phyloP scores from a whole-genome alignment of 257 asterid species.

The Leptodermis oblonga region DNA sequence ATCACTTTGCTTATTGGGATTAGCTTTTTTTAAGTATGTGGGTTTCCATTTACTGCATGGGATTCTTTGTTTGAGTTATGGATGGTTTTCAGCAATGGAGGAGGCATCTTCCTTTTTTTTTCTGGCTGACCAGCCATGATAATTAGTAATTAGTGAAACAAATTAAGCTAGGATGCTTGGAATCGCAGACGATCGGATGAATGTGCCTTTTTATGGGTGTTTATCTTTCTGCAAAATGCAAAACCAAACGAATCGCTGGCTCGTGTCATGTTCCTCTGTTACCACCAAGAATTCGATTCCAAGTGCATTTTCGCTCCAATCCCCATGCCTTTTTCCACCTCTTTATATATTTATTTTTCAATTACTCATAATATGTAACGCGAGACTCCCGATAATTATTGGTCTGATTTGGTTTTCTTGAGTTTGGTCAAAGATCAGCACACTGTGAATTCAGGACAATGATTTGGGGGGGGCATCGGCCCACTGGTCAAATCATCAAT shows the following conservation, averaged over 20 bases:
- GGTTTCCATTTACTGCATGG: no score
- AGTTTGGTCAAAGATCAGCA: constrained; percentile 1
- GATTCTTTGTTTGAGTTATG: no score
- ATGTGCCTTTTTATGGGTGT: background rate
- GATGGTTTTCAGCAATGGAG: no score
- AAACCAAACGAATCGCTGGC: background rate
- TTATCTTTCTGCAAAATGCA: background rate
- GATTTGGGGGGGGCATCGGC: background rate
- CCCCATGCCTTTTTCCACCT: constrained; percentile 8
- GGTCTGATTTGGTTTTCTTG: no score
- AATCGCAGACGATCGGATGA: background rate
- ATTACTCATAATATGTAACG: background rate
- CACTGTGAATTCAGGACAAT: background rate
- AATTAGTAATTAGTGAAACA: background rate
- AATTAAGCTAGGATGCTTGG: background rate
- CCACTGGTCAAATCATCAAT: background rate
- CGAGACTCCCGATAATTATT: no score
- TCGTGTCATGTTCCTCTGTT: background rate
- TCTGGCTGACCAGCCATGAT: background rate
- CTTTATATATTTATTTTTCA: background rate
- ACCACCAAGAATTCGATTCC: constrained; percentile 23
- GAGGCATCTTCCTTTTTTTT: background rate
- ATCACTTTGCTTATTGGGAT: constrained; percentile 11
- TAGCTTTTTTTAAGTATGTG: background rate
- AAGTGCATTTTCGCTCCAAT: constrained; percentile 7